Percentiles rank a stretch among this genome's conserved stretches.
Conservation (phyloP, 2,329 filamentous ascomycete species). For the Bipolaris victoriae region DNA sequence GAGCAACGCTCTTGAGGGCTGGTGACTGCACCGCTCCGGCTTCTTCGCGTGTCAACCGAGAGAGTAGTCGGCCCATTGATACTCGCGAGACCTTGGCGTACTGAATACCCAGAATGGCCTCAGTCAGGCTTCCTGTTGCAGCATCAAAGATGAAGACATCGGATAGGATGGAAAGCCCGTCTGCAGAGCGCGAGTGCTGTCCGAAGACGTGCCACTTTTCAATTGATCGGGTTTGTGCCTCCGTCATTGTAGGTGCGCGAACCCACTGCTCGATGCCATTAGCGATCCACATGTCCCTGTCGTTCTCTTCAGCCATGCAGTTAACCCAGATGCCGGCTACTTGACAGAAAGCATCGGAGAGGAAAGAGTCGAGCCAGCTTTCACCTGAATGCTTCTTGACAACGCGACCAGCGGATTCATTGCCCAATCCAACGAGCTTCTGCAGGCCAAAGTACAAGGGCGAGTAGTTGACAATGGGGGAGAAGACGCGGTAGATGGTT, state of each 20-base stretch:
- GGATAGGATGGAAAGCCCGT: slow-evolving; percentile 27
- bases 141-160: slow-evolving; percentile 48
- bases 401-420: slow-evolving; percentile 20
- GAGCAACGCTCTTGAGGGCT: not conserved
- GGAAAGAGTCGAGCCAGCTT: slow-evolving; percentile 30
- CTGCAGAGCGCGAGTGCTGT: slow-evolving; percentile 26
- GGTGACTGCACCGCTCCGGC: not conserved
- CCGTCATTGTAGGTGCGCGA: slow-evolving; percentile 20
- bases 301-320: slow-evolving; percentile 28
- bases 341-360: slow-evolving; percentile 43
- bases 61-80: slow-evolving; percentile 18
- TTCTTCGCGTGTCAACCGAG: not conserved
- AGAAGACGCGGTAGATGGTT: slow-evolving; percentile 51
- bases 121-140: slow-evolving; percentile 27
- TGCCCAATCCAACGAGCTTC: slow-evolving; percentile 16
- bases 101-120: slow-evolving; percentile 43
- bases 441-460: slow-evolving; percentile 41
- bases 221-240: slow-evolving; percentile 5
- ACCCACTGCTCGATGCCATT: slow-evolving; percentile 34
- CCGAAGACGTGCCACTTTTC: slow-evolving; percentile 38
- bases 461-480: slow-evolving; percentile 46
- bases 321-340: slow-evolving; percentile 44
- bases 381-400: slow-evolving; percentile 22
- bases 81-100: slow-evolving; percentile 34
- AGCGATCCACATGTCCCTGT: slow-evolving; percentile 40